Percentiles rank a stretch among this genome's conserved stretches.
Conservation (phyloP, 164 flowering plant species). For the Kingdonia uniflora region DNA sequence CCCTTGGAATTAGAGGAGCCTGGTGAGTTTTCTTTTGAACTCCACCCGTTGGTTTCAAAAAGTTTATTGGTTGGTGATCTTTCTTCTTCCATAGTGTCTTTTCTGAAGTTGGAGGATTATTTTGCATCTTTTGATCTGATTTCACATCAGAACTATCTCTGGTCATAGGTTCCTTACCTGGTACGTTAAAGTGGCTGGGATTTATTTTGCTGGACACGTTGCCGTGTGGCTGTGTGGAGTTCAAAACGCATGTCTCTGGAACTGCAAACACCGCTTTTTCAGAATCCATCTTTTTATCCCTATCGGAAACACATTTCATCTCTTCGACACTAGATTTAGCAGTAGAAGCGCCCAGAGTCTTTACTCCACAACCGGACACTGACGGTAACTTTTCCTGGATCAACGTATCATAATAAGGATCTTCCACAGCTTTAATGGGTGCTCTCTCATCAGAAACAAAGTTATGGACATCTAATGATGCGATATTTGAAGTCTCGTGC, state of each 20-base stretch:
- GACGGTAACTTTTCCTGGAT: constrained; percentile 18
- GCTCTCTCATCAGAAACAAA: constrained; percentile 10
- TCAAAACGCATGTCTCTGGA: constrained; percentile 4
- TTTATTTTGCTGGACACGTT: constrained; percentile 13
- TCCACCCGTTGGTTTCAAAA: constrained; percentile 13
- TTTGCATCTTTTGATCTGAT: constrained; percentile 9
- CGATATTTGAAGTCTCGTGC: not conserved
- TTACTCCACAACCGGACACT: constrained; percentile 7
- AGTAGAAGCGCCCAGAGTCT: constrained; percentile 12
- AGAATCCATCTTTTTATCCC: constrained; percentile 15
- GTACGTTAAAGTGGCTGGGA: constrained; percentile 6
- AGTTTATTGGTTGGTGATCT: constrained; percentile 9
- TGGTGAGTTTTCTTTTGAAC: constrained; percentile 21
- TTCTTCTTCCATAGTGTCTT: constrained; percentile 13
- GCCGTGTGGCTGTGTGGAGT: constrained; percentile 8
- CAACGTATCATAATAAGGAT: constrained; percentile 5
- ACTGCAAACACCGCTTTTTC: constrained; percentile 15
- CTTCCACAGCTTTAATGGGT: constrained; percentile 13
- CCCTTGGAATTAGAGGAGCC: constrained; percentile 22
- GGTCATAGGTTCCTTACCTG: constrained; percentile 14
- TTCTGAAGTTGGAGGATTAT: constrained; percentile 5
- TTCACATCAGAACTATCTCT: constrained; percentile 8
- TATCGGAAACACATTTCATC: constrained; percentile 17
- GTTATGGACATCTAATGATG: constrained; percentile 13
- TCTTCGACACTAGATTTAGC: constrained; percentile 15